Evolutionary conservation across 345 rosid genomes (phyloP).

Genomic region (Dimocarpus longan): DNA sequence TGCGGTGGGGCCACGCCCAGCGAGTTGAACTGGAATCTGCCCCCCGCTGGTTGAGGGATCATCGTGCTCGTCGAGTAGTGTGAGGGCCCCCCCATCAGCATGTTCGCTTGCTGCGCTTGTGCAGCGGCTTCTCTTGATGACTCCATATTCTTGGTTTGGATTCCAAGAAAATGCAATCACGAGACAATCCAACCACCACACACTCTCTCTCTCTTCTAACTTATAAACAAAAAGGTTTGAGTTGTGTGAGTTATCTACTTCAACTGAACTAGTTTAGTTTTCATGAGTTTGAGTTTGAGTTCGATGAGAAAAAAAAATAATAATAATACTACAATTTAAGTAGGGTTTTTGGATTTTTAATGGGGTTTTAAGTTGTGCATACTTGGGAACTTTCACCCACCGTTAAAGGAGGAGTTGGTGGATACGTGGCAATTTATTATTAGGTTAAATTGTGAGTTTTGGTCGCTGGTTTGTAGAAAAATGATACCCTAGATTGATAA

Average conservation of each 20-base stretch:
- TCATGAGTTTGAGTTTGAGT: too few species aligned
- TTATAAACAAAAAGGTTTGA: not conserved
- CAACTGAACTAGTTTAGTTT: not conserved
- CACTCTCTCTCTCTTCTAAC: too few species aligned
- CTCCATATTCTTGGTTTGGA: constrained; percentile 43
- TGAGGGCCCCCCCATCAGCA: constrained; percentile 17
- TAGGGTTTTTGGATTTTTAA: constrained; percentile 11
- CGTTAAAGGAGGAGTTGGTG: not conserved
- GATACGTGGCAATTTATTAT: constrained; percentile 4
- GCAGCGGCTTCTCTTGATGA: constrained; percentile 38
- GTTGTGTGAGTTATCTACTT: constrained; percentile 24
- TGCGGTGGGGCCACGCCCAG: not conserved
- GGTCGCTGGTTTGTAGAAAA: not conserved
- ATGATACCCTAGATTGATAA: not conserved
- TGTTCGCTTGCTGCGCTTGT: constrained; percentile 16
- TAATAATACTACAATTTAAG: not conserved
- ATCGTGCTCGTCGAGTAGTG: constrained; percentile 31
- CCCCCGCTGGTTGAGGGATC: constrained; percentile 20
- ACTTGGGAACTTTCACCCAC: not conserved
- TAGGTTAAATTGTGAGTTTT: not conserved
- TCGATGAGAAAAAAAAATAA: too few species aligned
- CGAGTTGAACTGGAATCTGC: constrained; percentile 18
- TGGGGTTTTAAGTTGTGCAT: not conserved
- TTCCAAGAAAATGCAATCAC: not conserved
- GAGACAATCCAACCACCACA: too few species aligned